Conservation (phyloP, 331 rosid species). For the Acacia concinna region DNA sequence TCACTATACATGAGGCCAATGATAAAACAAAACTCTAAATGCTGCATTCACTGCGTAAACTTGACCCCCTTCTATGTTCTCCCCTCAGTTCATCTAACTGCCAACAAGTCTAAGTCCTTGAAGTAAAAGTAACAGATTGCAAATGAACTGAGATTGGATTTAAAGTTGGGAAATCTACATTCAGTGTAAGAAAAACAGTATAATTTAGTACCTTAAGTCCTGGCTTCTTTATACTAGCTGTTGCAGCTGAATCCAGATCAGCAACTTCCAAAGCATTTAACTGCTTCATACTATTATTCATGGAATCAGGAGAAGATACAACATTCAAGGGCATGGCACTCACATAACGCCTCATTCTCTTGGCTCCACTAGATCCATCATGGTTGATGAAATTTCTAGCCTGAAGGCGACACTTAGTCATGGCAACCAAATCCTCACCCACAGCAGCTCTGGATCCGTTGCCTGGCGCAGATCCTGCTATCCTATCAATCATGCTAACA, state of each 20-base stretch:
- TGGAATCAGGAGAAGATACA: constrained; percentile 66
- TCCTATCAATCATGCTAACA: constrained; percentile 86
- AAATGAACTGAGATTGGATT: background rate
- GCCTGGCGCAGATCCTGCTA: constrained; percentile 94
- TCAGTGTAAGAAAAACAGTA: constrained; percentile 14
- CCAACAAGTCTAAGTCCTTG: background rate
- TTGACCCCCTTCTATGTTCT: background rate
- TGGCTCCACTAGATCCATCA: constrained; percentile 73
- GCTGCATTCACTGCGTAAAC: constrained; percentile 14
- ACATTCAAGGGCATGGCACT: constrained; percentile 77
- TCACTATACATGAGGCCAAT: background rate
- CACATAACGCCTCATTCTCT: constrained; percentile 78
- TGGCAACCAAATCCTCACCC: constrained; percentile 94
- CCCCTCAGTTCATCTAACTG: constrained; percentile 12
- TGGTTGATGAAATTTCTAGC: constrained; percentile 69
- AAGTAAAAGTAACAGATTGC: background rate
- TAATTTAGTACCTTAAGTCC: constrained; percentile 63
- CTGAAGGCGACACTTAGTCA: constrained; percentile 86
- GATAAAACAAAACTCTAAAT: background rate
- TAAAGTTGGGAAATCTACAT: background rate
- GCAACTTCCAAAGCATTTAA: constrained; percentile 56
- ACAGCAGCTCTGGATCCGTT: constrained; percentile 97
- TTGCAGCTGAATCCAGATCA: constrained; percentile 76
- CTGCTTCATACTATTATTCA: constrained; percentile 60
- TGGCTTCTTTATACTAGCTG: constrained; percentile 68